phyloP scores from a whole-genome alignment of 2,329 filamentous ascomycete species.

The Cytospora piceae region DNA sequence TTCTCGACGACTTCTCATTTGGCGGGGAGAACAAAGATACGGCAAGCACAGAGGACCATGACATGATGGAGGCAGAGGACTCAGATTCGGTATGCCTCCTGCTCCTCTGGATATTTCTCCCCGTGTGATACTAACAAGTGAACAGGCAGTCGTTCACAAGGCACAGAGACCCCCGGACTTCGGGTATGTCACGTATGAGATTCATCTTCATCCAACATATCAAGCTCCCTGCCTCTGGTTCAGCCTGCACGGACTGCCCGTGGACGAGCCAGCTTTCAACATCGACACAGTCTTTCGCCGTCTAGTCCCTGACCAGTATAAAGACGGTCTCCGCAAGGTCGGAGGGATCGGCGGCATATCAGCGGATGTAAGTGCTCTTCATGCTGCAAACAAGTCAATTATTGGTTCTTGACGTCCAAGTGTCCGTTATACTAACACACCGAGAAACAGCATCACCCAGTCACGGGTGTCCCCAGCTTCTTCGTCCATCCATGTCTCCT shows the following conservation, averaged over 20 bases:
- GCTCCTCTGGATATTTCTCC: not conserved
- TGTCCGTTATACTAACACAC: conserved; percentile 46
- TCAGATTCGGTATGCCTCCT: conserved; percentile 51
- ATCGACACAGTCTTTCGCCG: conserved; percentile 72
- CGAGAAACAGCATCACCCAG: conserved; percentile 74
- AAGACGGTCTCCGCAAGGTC: conserved; percentile 60
- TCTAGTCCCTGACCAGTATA: conserved; percentile 70
- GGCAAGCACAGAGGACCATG: conserved; percentile 42
- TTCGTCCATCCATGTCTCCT: conserved; percentile 94
- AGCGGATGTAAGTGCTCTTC: conserved; percentile 65
- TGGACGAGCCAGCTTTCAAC: conserved; percentile 59
- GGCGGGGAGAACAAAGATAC: conserved; percentile 27
- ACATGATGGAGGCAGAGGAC: conserved; percentile 56
- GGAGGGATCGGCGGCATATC: conserved; percentile 76
- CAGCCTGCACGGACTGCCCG: conserved; percentile 61
- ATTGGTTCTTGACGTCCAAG: conserved; percentile 27
- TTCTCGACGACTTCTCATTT: conserved; percentile 52
- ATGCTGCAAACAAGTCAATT: conserved; percentile 38
- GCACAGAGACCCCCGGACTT: conserved; percentile 39
- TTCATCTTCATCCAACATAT: conserved; percentile 76
- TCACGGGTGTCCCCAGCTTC: conserved; percentile 76
- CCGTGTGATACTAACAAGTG: conserved; percentile 13
- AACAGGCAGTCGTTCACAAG: conserved; percentile 47
- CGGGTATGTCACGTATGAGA: conserved; percentile 68
- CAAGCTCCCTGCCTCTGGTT: conserved; percentile 78